phyloP scores from a whole-genome alignment of 2,329 filamentous ascomycete species.

The Ophioceras dolichostomum region DNA sequence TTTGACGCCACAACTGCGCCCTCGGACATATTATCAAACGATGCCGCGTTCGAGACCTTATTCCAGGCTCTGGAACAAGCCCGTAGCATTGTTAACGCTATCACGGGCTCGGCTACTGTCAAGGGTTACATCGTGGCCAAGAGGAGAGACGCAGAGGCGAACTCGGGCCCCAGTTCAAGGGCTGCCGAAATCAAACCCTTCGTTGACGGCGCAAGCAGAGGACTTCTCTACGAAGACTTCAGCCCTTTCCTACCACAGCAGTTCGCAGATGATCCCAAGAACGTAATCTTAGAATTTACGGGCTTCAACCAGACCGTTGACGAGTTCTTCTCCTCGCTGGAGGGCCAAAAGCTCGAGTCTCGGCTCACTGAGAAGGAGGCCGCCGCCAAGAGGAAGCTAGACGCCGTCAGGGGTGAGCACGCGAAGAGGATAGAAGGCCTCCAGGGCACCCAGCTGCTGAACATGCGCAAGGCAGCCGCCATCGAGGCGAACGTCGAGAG shows the following conservation, averaged over 20 bases:
- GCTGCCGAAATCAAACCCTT: neutral
- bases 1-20: slow-evolving; percentile 60
- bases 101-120: slow-evolving; percentile 52
- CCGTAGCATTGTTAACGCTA: slow-evolving; percentile 52
- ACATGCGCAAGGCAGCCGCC: slow-evolving; percentile 77
- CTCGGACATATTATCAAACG: slow-evolving; percentile 56
- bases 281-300: slow-evolving; percentile 63
- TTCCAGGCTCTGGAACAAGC: slow-evolving; percentile 59
- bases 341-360: slow-evolving; percentile 85
- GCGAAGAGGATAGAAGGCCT: slow-evolving; percentile 73
- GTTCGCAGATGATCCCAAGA: slow-evolving; percentile 53
- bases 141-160: slow-evolving; percentile 21
- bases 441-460: slow-evolving; percentile 68
- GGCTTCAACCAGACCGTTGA: slow-evolving; percentile 91
- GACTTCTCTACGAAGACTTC: slow-evolving; percentile 80
- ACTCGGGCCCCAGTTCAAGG: slow-evolving; percentile 7
- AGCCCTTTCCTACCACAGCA: slow-evolving; percentile 83
- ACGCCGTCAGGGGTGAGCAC: slow-evolving; percentile 75
- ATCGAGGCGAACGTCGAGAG: slow-evolving; percentile 85
- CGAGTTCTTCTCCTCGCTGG: slow-evolving; percentile 93
- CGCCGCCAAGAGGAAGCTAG: slow-evolving; percentile 69
- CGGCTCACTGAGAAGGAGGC: slow-evolving; percentile 71
- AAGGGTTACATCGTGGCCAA: slow-evolving; percentile 86
- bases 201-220: slow-evolving; percentile 4
- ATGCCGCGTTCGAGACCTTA: slow-evolving; percentile 51